These are phyloP conservation scores for Yamadazyma epiphylla DNA, from an alignment of 1,139 yeast genomes.

Conservation along the genomic window DNA sequence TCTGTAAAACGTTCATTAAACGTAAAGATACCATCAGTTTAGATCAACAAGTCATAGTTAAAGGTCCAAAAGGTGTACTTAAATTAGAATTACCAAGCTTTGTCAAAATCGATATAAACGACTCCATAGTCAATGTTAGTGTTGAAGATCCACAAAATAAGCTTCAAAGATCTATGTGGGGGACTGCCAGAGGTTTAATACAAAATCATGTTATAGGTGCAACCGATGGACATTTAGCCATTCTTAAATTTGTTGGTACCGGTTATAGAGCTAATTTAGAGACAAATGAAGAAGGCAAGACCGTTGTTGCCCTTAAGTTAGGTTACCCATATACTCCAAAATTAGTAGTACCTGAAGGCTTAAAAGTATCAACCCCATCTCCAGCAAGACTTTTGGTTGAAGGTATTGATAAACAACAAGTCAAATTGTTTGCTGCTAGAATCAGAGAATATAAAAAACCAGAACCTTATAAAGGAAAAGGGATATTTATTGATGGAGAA, in stretches of 20 bases:
- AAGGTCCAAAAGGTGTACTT: conserved; percentile 79
- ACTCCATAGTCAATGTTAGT: conserved; percentile 44
- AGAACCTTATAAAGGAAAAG: conserved; percentile 98
- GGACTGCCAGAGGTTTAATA: conserved; percentile 78
- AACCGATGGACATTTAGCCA: conserved; percentile 86
- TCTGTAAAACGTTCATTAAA: conserved; percentile 58
- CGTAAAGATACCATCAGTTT: conserved; percentile 60
- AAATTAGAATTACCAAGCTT: conserved; percentile 70
- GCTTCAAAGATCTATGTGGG: conserved; percentile 90
- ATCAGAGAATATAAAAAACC: conserved; percentile 89
- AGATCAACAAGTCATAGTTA: conserved; percentile 59
- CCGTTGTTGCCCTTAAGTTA: conserved; percentile 68
- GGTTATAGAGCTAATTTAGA: conserved; percentile 88
- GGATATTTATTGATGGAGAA: conserved; percentile 89
- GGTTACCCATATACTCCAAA: conserved; percentile 71
- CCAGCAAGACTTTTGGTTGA: conserved; percentile 88
- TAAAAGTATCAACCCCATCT: conserved; percentile 71
- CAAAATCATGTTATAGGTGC: conserved; percentile 83
- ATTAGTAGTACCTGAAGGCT: conserved; percentile 72
- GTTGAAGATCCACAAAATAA: conserved; percentile 58
- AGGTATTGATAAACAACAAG: conserved; percentile 85
- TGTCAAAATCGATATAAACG: conserved; percentile 38
- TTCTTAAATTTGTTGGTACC: conserved; percentile 90
- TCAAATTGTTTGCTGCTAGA: conserved; percentile 83
- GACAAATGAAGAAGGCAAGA: conserved; percentile 48